Base-by-base conservation (phyloP, 2,329 filamentous ascomycete species). In the Chaetomium strumarium region DNA sequence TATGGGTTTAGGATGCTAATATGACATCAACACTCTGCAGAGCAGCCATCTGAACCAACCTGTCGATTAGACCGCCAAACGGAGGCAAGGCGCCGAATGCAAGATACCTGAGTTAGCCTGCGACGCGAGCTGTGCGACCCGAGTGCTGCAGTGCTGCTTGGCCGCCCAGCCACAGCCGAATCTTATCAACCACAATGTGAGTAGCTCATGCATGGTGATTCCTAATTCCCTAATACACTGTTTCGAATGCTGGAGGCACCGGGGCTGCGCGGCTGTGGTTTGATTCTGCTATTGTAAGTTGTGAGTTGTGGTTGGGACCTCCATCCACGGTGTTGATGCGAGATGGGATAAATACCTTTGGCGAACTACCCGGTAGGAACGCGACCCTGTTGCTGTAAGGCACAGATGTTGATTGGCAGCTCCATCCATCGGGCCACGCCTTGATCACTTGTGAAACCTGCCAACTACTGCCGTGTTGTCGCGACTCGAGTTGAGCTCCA, bases 391-490 rank as follows among this genome's bases (percentile, higher is more conserved):
- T 8, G 20, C 11, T 19, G 14, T 17, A 17, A 37, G 43, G 20
- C 46, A 42, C 49, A 48, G 39, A 16, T 2, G 9, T 40, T 24
- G 2, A 20, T 17, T 16, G 36, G 43, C 37, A n/a, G 37, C 30
- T 46, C 14, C 49, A 42, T 14, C 39, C 12, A 16, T 31, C 42
- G 29, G 29, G 17, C 12, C 40, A 42, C 33, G 9, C 24, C 20
- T 24, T 17, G 30, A 39, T 42, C 38, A 40, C 44, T 31, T 55
- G 52, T 55, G 52, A 49, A 48, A 51, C 48, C 43, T 41, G 44
- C 19, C 43, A 24, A 31, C 31, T n/a, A 19, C n/a, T 34, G 8
- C 17, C 30, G 43, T 17, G 34, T 45, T 46, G 51, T 36, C 20
- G 46, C 37, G 51, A 30, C 36, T 39, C 52, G 38, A 49, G 31